Percentiles rank a stretch among this genome's conserved stretches.
phyloP scores from a whole-genome alignment of 75 land plant genomes.

The Sequoia sempervirens region DNA sequence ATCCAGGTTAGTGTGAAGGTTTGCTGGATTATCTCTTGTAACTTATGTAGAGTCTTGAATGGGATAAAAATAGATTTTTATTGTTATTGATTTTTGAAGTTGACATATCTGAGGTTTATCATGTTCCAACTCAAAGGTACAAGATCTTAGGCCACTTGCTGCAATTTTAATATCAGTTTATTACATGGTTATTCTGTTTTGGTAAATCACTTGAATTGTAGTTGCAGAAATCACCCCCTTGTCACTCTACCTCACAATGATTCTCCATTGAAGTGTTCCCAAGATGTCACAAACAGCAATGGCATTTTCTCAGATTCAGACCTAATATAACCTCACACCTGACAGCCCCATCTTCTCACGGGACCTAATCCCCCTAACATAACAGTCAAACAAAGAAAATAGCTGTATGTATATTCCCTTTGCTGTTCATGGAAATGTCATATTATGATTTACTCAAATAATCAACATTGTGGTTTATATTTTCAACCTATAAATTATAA shows the following conservation, averaged over 20 bases:
- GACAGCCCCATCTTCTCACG: too few species aligned
- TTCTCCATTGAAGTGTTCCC: neutral
- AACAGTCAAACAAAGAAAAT: neutral
- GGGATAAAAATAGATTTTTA: neutral
- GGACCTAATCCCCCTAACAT: too few species aligned
- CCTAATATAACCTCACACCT: too few species aligned
- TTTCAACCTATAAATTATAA: neutral
- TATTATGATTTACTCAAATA: too few species aligned
- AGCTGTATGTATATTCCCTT: neutral
- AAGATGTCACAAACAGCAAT: neutral
- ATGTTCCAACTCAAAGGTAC: neutral
- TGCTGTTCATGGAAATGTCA: neutral
- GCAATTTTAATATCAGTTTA: neutral
- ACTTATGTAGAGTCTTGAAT: neutral
- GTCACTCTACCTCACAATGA: neutral
- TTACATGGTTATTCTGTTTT: neutral
- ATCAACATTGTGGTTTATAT: neutral
- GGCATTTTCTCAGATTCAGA: neutral
- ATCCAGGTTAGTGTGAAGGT: constrained; percentile 55
- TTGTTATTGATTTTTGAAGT: neutral
- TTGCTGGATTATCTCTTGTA: neutral
- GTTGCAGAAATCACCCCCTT: neutral
- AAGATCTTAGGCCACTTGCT: constrained; percentile 22
- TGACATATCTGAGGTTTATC: neutral
- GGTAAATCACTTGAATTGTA: neutral